phyloP scores from a whole-genome alignment of 345 rosid genomes.

The Euphorbia peplus region DNA sequence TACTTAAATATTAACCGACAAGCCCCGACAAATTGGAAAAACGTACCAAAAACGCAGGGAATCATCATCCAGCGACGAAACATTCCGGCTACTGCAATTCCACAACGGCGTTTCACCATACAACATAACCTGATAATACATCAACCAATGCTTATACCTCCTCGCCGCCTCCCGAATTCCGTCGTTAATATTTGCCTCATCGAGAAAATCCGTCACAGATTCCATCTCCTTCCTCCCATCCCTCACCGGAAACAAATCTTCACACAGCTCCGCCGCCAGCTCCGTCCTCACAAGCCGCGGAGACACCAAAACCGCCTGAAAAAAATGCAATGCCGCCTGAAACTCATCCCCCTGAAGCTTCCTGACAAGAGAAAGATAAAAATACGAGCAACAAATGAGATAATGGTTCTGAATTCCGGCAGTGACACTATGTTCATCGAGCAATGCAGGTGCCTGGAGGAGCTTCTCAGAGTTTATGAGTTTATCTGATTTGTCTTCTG shows the following conservation, averaged over 20 bases:
- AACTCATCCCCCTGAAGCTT: constrained; percentile 58
- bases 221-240: constrained; percentile 10
- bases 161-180: constrained; percentile 46
- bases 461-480: constrained; percentile 57
- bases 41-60: constrained; percentile 26
- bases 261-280: constrained; percentile 52
- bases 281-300: constrained; percentile 43
- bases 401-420: constrained; percentile 57
- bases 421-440: constrained; percentile 62
- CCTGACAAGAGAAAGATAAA: constrained; percentile 39
- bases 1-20: too few relatives aligned
- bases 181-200: constrained; percentile 22
- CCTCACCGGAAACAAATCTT: constrained; percentile 37
- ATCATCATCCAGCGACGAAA: constrained; percentile 14
- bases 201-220: constrained; percentile 10
- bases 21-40: neutral
- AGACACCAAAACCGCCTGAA: constrained; percentile 57
- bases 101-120: constrained; percentile 41
- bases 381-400: constrained; percentile 22
- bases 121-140: constrained; percentile 67
- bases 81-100: constrained; percentile 23
- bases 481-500: constrained; percentile 32
- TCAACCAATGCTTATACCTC: constrained; percentile 63
- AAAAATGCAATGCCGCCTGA: constrained; percentile 70
- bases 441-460: constrained; percentile 91